Evolutionary conservation across 176 grass and related monocot genomes (phyloP), one percentile per base, ranked within the genome.

Genomic region (Melocanna baccifera): DNA sequence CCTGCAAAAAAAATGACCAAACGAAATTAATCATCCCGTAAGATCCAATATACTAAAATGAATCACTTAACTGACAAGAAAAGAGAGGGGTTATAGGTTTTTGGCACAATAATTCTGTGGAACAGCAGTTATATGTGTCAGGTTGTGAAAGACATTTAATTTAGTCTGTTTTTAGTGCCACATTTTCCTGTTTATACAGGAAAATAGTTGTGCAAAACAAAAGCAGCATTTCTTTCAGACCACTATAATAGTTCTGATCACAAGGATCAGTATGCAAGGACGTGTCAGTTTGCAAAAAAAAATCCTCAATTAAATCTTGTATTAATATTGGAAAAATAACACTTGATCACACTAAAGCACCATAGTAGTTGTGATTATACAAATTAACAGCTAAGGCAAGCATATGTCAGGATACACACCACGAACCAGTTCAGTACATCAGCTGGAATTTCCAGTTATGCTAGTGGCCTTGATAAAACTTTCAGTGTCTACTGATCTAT

Each of bases 161-260:
- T 39, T 68, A 43, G 14, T 19, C 29, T 61, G 22, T 40, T n/a
- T 41, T 62, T 66, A 22, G 32, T 42, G 50, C n/a, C 36, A 32
- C 37, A 66, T 67, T 10, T 20, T 76, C 23, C 16, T 77, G n/a
- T 58, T 55, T 18, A 57, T 52, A 58, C 4, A 69, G 68, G 75
- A 47, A 75, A 61, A 57, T 69, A 58, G 40, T 52, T 61, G 16
- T 19, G 12, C 30, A 18, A 89, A 81, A 81, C 51, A 80, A 13
- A 55, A 52, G 9, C 43, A 77, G 12, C 7, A 0, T n/a, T 51
- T 77, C 9, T 63, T 52, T 65, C 12, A 41, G 50, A 37, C 20
- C 4, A 61, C 15, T n/a, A 79, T 36, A 69, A 20, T 37, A 57
- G 50, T 48, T 50, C 18, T 69, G 20, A 50, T 37, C 20, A 30